Percentiles rank a stretch among this genome's conserved stretches.
These are phyloP conservation scores for Apium graveolens DNA, from an alignment of 129 eudicot species.

Conservation along the genomic window DNA sequence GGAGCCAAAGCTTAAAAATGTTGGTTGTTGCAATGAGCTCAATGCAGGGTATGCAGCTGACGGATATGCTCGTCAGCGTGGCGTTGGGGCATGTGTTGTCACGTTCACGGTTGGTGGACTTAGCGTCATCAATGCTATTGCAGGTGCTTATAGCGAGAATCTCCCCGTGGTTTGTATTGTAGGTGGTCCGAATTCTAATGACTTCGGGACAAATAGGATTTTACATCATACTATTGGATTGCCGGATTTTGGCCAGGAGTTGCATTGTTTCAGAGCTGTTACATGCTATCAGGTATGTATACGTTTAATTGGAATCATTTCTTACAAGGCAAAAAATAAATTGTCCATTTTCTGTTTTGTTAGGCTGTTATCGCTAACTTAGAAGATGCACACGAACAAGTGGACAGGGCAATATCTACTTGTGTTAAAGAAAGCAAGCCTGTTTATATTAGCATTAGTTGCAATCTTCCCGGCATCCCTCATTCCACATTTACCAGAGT, in stretches of 20 bases:
- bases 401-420: slow-evolving; percentile 37
- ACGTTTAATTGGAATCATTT: not conserved
- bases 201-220: slow-evolving; percentile 5
- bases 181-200: slow-evolving; percentile 9
- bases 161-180: slow-evolving; percentile 1
- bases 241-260: slow-evolving; percentile 3
- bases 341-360: not conserved
- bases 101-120: slow-evolving; percentile 6
- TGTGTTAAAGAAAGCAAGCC: slow-evolving; percentile 43
- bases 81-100: slow-evolving; percentile 7
- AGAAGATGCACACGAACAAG: slow-evolving; percentile 49
- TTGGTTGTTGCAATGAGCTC: slow-evolving; percentile 8
- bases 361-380: slow-evolving; percentile 37
- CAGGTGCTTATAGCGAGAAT: slow-evolving; percentile 11
- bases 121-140: slow-evolving; percentile 3
- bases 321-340: not conserved
- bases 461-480: slow-evolving; percentile 23
- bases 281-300: not conserved
- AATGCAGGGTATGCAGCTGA: slow-evolving; percentile 10
- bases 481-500: slow-evolving; percentile 23
- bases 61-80: slow-evolving; percentile 2
- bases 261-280: slow-evolving; percentile 4
- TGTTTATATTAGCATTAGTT: slow-evolving; percentile 41
- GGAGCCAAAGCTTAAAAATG: not conserved
- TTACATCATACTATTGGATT: slow-evolving; percentile 8